Evolutionary conservation across 2,329 filamentous ascomycete genomes (phyloP).

Genomic region (Fusarium burgessii): DNA sequence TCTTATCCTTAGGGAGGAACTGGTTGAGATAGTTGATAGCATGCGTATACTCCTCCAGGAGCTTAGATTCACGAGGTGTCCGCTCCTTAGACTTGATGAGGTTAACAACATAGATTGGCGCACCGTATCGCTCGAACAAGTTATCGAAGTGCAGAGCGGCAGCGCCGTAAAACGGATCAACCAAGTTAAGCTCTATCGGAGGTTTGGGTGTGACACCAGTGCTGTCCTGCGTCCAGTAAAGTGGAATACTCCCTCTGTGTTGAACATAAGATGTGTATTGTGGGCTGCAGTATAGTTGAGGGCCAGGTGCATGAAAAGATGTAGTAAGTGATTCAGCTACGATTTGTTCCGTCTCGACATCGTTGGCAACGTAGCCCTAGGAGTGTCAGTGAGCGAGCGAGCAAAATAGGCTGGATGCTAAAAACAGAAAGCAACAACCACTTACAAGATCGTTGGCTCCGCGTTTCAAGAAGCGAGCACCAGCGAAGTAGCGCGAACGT

Average conservation of each 20-base stretch:
- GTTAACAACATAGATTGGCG: slow-evolving; percentile 91
- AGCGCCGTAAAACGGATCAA: slow-evolving; percentile 94
- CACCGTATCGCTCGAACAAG: slow-evolving; percentile 91
- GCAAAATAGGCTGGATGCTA: background rate
- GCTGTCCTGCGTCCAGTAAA: slow-evolving; percentile 98
- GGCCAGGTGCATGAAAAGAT: slow-evolving; percentile 93
- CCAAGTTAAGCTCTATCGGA: slow-evolving; percentile 93
- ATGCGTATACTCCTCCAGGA: slow-evolving; percentile 87
- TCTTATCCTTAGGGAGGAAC: slow-evolving; percentile 84
- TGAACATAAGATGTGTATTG: slow-evolving; percentile 97
- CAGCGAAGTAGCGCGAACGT: slow-evolving; percentile 92
- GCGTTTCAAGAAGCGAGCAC: slow-evolving; percentile 92
- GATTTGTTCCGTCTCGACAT: slow-evolving; percentile 98
- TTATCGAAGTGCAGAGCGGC: slow-evolving; percentile 96
- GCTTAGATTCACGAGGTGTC: slow-evolving; percentile 89
- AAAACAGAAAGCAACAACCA: background rate
- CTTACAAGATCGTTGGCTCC: slow-evolving; percentile 85
- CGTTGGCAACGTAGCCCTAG: slow-evolving; percentile 94
- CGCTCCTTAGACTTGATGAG: slow-evolving; percentile 90
- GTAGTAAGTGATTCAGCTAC: slow-evolving; percentile 95
- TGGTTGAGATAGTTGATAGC: slow-evolving; percentile 95
- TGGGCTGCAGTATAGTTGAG: slow-evolving; percentile 85
- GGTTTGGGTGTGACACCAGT: slow-evolving; percentile 96
- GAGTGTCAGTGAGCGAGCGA: slow-evolving; percentile 10
- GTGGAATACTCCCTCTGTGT: slow-evolving; percentile 93